Evolutionary conservation across 148 eudicot genomes (phyloP).

Genomic region (Rhododendron mucronatum): DNA sequence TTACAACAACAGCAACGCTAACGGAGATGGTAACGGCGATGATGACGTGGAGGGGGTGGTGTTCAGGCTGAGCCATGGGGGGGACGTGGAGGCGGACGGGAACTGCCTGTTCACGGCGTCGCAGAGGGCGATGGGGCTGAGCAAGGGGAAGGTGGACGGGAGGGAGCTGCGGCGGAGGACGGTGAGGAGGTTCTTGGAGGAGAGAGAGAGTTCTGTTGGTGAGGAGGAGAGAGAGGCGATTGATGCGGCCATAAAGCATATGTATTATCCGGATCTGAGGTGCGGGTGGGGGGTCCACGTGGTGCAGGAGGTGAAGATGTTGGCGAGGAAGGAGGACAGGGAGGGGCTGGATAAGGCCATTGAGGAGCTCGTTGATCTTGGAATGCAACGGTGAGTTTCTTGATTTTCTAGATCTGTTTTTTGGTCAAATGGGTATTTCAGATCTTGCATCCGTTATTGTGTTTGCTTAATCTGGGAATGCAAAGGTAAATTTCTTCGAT

Average conservation of each 20-base stretch:
- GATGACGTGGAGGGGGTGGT: conserved; percentile 23
- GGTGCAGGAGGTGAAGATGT: conserved; percentile 71
- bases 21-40: conserved; percentile 14
- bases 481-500: too few relatives aligned
- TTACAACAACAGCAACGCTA: neutral
- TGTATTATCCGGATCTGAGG: conserved; percentile 74
- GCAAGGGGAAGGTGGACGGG: conserved; percentile 12
- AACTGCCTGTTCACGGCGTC: conserved; percentile 79
- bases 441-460: neutral
- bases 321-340: conserved; percentile 63
- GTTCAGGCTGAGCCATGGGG: conserved; percentile 71
- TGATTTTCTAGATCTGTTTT: too few relatives aligned
- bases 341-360: conserved; percentile 47
- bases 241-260: conserved; percentile 49
- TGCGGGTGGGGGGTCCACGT: conserved; percentile 87
- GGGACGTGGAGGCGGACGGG: conserved; percentile 86
- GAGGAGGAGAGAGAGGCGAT: conserved; percentile 38
- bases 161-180: conserved; percentile 55
- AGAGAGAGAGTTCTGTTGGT: conserved; percentile 28
- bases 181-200: conserved; percentile 60
- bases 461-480: neutral
- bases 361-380: conserved; percentile 33
- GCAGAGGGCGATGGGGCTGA: conserved; percentile 39
- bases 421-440: neutral
- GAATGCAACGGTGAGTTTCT: neutral